A percentile compares a stretch with the other conserved stretches of the same genome.
These are phyloP conservation scores for Coemansia pectinata DNA, from an alignment of 192 early-diverging fungal genomes.

Conservation along the genomic window DNA sequence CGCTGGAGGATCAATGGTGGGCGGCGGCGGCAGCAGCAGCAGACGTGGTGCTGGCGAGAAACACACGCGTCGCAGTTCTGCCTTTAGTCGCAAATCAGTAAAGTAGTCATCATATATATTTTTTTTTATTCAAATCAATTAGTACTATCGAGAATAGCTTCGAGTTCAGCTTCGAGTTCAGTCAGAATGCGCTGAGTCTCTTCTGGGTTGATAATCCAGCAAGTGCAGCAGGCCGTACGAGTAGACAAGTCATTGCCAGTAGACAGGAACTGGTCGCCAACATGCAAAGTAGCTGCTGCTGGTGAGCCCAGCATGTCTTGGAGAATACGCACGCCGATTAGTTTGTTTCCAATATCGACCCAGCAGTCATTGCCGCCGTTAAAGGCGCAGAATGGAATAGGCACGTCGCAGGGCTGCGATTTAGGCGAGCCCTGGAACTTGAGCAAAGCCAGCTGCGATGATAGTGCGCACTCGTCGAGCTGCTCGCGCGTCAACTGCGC, in stretches of 20 bases:
- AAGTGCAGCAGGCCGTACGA: conserved; percentile 78
- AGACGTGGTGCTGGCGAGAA: conserved; percentile 12
- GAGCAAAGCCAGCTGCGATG: conserved; percentile 66
- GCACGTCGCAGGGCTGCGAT: conserved; percentile 54
- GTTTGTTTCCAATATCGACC: conserved; percentile 94
- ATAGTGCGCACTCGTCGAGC: conserved; percentile 84
- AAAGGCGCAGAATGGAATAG: conserved; percentile 90
- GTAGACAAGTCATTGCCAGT: conserved; percentile 92
- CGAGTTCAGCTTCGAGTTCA: conserved; percentile 67
- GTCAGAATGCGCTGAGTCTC: conserved; percentile 77
- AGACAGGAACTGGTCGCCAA: conserved; percentile 90
- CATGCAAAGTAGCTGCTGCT: conserved; percentile 72
- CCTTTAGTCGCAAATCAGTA: conserved; percentile 48
- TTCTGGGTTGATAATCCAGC: conserved; percentile 86
- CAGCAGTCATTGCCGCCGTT: conserved; percentile 91
- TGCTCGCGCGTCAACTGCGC: conserved; percentile 73
- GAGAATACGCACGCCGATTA: conserved; percentile 86
- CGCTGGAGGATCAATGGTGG: conserved; percentile 21
- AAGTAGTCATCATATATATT: conserved; percentile 7
- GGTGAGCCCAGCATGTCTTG: conserved; percentile 63
- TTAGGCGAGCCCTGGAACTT: conserved; percentile 59
- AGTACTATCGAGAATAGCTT: conserved; percentile 11
- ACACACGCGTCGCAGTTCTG: conserved; percentile 45
- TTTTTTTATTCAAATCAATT: background rate
- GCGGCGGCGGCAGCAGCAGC: background rate